Conservation (phyloP, 2,329 filamentous ascomycete genomes). For the Colletotrichum orchidophilum region DNA sequence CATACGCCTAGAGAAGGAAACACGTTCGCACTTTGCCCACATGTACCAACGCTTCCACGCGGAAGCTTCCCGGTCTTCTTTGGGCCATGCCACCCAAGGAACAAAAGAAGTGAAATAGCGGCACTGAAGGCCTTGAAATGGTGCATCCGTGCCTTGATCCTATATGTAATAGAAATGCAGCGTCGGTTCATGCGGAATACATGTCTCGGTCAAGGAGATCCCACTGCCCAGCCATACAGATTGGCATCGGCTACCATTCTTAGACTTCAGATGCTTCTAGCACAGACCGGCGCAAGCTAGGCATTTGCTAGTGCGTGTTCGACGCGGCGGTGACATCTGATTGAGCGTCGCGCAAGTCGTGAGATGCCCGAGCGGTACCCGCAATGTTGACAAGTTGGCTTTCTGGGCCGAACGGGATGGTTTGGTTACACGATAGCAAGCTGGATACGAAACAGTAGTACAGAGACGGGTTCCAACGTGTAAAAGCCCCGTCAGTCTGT, state of each 20-base stretch:
- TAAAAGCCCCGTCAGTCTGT: not conserved
- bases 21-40: not conserved
- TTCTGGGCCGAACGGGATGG: not conserved
- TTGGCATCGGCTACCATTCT: not conserved
- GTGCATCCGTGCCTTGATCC: not conserved
- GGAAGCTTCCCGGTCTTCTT: not conserved
- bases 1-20: not conserved
- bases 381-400: not conserved
- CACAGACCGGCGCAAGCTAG: not conserved
- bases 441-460: slow-evolving; percentile 9
- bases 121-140: not conserved
- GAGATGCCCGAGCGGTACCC: not conserved
- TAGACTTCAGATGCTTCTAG: not conserved
- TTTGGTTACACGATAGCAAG: not conserved
- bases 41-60: not conserved
- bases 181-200: not conserved
- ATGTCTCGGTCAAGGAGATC: not conserved
- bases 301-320: not conserved
- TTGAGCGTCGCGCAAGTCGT: not conserved
- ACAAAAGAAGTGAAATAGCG: not conserved
- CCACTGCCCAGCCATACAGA: not conserved
- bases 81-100: not conserved
- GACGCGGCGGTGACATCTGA: not conserved
- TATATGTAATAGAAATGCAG: not conserved
- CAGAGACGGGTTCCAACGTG: not conserved